These are phyloP conservation scores for Russula ochroleuca DNA, from an alignment of 768 basidiomycete genomes.

Conservation along the genomic window DNA sequence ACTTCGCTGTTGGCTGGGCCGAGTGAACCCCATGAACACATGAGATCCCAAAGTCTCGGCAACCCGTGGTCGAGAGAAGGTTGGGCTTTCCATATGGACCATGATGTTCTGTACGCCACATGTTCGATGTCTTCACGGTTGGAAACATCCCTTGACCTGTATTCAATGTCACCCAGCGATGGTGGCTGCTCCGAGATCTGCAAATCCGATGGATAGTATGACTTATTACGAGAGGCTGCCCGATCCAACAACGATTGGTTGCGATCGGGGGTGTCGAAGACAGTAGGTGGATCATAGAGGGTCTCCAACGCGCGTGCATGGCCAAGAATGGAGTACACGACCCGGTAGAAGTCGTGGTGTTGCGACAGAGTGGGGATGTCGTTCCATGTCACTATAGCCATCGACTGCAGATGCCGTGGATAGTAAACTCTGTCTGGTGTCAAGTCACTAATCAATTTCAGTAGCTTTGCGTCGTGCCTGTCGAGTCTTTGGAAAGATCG, in stretches of 20 bases:
- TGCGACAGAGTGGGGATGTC: constrained; percentile 11
- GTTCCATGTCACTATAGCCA: constrained; percentile 3
- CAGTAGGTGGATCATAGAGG: neutral
- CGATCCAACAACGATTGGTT: neutral
- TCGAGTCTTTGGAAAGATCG: constrained; percentile 41
- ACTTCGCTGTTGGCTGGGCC: neutral
- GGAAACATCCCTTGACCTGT: constrained; percentile 6
- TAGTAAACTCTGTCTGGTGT: constrained; percentile 14
- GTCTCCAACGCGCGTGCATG: constrained; percentile 6
- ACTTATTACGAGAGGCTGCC: constrained; percentile 2
- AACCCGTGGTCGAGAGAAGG: neutral
- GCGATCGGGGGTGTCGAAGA: neutral
- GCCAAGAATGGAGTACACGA: neutral
- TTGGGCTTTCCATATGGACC: constrained; percentile 5
- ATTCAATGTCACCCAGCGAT: neutral
- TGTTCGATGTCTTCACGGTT: neutral
- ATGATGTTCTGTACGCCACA: neutral
- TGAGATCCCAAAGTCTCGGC: neutral
- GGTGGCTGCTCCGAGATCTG: neutral
- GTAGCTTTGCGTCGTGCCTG: neutral
- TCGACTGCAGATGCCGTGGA: constrained; percentile 10
- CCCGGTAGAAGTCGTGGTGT: constrained; percentile 7
- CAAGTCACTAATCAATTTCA: constrained; percentile 8
- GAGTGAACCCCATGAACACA: neutral
- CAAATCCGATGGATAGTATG: constrained; percentile 12